Base-by-base conservation (phyloP, 2,329 filamentous ascomycete species). In the Epichloe brachyelytri region DNA sequence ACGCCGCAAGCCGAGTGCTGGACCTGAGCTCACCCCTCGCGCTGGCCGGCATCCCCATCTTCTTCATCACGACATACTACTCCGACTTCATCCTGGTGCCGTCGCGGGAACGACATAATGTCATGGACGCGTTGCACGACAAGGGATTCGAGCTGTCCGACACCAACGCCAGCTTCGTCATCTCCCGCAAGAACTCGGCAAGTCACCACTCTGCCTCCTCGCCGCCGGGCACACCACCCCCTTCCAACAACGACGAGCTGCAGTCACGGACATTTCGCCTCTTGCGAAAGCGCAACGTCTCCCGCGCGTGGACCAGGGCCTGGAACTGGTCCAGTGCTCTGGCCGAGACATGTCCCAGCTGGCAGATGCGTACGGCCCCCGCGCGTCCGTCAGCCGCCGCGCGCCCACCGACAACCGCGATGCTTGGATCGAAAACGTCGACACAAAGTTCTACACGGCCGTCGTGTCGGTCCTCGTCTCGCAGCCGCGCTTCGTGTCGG, bases 61-160 rank as follows among this genome's bases (percentile, higher is more conserved):
- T 97, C 74, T 97, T 97, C 76, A 95, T 96, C 65, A 96, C 91
- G 3, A 96, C 89, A 34, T 98, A 97, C 69, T 97, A 95, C 69
- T 93, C 87, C 36, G 91, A 98, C 70, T 97, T 95, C 68, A 94
- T 98, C 59, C 77, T 97, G 37, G 88, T 96, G 1, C 90, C 93
- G 0, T 76, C 76, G 49, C 86, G 83, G 62, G 82, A 85, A 60
- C 82, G 85, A 48, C 71, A 78, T 26, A 83, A 82, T 39, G 90
- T 97, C 46, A 80, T 88, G 36, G 75, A 82, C 52, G 85, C 88
- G 0, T 74, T 97, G 5, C 76, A 91, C 53, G 79, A 82, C 17
- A 80, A 85, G 45, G 89, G 89, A 1, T 96, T 96, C 62, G 82
- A 85, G 59, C 90, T 96, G 59, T 85, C 88, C 55, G 82, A 85